These are phyloP conservation scores for Abelmoschus esculentus DNA, from an alignment of 345 rosid species.

Conservation along the genomic window DNA sequence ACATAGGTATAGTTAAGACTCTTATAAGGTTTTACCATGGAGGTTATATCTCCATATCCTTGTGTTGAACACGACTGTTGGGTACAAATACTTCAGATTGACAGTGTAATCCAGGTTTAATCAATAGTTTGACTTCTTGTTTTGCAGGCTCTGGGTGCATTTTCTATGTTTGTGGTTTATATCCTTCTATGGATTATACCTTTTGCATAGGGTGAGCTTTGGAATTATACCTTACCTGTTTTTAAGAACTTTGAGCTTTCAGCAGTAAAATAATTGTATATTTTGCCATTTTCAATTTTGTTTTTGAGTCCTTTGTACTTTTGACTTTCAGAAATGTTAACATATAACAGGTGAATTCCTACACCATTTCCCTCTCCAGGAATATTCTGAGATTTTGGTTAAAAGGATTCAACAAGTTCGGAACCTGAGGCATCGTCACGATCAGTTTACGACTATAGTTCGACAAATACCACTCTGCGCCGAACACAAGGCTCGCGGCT, in stretches of 20 bases:
- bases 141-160: slow-evolving; percentile 87
- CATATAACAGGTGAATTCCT: background rate
- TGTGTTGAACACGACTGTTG: too few species aligned
- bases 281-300: background rate
- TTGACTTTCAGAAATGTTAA: slow-evolving; percentile 15
- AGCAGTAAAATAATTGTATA: slow-evolving; percentile 3
- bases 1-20: too few species aligned
- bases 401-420: slow-evolving; percentile 54
- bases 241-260: background rate
- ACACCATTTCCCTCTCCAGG: slow-evolving; percentile 35
- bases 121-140: background rate
- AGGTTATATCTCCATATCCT: too few species aligned
- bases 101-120: background rate
- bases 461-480: slow-evolving; percentile 62
- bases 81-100: background rate
- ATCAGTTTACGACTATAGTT: slow-evolving; percentile 72
- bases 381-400: slow-evolving; percentile 52
- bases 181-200: slow-evolving; percentile 61
- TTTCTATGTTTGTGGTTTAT: slow-evolving; percentile 72
- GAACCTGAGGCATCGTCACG: slow-evolving; percentile 49
- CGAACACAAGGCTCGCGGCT: slow-evolving; percentile 46
- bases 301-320: slow-evolving; percentile 8
- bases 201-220: slow-evolving; percentile 55
- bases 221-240: background rate
- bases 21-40: too few species aligned